Percentiles rank a stretch among this genome's conserved stretches.
phyloP scores from a whole-genome alignment of 441 rosid genomes.

The Bocquillonia castaneifolia region DNA sequence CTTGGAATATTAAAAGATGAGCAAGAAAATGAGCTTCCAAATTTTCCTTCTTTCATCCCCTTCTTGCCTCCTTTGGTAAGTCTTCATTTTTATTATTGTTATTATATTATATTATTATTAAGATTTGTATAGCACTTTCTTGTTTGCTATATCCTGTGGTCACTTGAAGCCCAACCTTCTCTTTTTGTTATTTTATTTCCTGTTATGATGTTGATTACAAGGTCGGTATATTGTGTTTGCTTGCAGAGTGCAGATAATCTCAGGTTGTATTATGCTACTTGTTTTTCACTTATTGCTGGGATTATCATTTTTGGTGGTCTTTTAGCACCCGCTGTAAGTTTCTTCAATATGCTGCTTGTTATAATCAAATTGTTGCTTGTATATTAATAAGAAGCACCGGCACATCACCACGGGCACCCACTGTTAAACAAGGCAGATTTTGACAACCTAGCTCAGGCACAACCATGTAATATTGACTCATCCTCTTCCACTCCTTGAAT shows the following conservation, averaged over 20 bases:
- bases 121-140: too few species aligned
- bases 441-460: neutral
- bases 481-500: neutral
- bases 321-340: constrained; percentile 79
- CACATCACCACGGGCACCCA: too few species aligned
- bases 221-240: constrained; percentile 13
- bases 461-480: too few species aligned
- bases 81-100: constrained; percentile 6
- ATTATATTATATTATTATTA: too few species aligned
- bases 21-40: constrained; percentile 72
- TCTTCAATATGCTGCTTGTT: neutral
- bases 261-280: constrained; percentile 70
- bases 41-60: constrained; percentile 94
- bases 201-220: constrained; percentile 9
- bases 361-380: too few species aligned
- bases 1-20: constrained; percentile 53
- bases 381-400: too few species aligned
- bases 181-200: neutral
- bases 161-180: too few species aligned
- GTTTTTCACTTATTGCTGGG: constrained; percentile 87
- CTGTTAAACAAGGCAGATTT: neutral
- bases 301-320: constrained; percentile 90
- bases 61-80: constrained; percentile 92
- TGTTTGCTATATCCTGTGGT: too few species aligned
- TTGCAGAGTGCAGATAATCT: constrained; percentile 80